A percentile compares a stretch with the other conserved stretches of the same genome.
These are phyloP conservation scores for Raffaelea deltoideospora DNA, from an alignment of 2,329 filamentous ascomycete genomes.

Conservation along the genomic window DNA sequence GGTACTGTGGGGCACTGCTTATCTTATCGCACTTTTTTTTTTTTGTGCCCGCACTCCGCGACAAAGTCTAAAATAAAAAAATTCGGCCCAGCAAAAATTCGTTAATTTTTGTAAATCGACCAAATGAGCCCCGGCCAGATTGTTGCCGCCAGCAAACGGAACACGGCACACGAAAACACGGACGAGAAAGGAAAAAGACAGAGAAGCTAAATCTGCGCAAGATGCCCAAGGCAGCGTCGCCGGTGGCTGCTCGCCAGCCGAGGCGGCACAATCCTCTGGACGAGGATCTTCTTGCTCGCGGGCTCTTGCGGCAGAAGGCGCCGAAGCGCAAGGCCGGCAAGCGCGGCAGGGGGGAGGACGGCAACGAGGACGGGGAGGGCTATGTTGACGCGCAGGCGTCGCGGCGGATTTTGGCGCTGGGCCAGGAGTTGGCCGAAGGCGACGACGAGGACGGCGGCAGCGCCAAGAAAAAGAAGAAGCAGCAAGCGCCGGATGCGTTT, in stretches of 20 bases:
- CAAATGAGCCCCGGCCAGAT: neutral
- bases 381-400: conserved; percentile 85
- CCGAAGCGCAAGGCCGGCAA: conserved; percentile 57
- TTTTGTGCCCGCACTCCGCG: too few relatives aligned
- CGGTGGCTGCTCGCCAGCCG: conserved; percentile 38
- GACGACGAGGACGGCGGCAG: conserved; percentile 35
- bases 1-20: conserved; percentile 5
- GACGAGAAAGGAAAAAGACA: neutral
- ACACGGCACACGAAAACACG: neutral
- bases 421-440: conserved; percentile 35
- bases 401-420: conserved; percentile 75
- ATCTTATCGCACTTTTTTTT: conserved; percentile 4
- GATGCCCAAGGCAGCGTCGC: conserved; percentile 69
- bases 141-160: neutral
- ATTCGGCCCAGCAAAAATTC: neutral
- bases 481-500: conserved; percentile 45
- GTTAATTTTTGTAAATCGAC: neutral
- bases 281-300: conserved; percentile 63
- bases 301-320: conserved; percentile 57
- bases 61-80: too few relatives aligned
- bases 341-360: conserved; percentile 38
- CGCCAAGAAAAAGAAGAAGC: conserved; percentile 26
- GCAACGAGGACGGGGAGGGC: conserved; percentile 45
- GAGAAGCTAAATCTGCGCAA: conserved; percentile 9
- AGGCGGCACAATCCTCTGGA: conserved; percentile 82